Base-by-base conservation (phyloP, 768 basidiomycete species). In the Cystobasidium onofrii region DNA sequence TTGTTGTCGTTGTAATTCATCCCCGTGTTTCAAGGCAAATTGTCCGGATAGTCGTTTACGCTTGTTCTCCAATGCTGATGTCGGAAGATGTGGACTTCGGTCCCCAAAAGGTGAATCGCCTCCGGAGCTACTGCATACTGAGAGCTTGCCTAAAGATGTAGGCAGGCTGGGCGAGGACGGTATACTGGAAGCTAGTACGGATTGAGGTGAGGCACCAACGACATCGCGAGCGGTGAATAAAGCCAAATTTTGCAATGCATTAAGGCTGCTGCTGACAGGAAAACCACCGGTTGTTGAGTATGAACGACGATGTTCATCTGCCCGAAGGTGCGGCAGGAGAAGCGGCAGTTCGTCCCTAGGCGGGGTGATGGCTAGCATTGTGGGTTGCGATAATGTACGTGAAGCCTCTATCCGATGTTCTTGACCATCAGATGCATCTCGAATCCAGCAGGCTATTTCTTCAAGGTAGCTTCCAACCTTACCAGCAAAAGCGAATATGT, bases 401-500 rank as follows among this genome's bases (percentile, higher is more conserved):
- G 69, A 29, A n/a, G 69, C 46, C 36, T 43, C 23, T 12, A 71
- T 36, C 25, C 29, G 54, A 36, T 7, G 6, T 44, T 71, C 69
- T 7, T 60, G 9, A 13, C 69, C 54, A n/a, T n/a, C 61, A 10
- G 27, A 34, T 18, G 29, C 25, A n/a, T 71, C 54, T 7, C 69
- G 33, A n/a, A 71, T 33, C 69, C 69, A 71, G 25, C 69, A 71
- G 18, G 52, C 69, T 33, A 71, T 10, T 52, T 71, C 52, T 71
- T 71, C 69, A 13, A 71, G 61, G 25, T 71, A 71, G 69, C 69
- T 71, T n/a, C 69, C 69, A 36, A 52, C 34, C 36, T 36, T 34
- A 1, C 69, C 69, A 44, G 69, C 69, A 71, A 71, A 71, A 1
- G 69, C 69, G 39, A 71, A 71, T 57, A 71, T 71, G 25, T 46